Percentiles rank a stretch among this genome's conserved stretches.
phyloP scores from a whole-genome alignment of 495 filamentous ascomycete species.

The Xylaria curta region DNA sequence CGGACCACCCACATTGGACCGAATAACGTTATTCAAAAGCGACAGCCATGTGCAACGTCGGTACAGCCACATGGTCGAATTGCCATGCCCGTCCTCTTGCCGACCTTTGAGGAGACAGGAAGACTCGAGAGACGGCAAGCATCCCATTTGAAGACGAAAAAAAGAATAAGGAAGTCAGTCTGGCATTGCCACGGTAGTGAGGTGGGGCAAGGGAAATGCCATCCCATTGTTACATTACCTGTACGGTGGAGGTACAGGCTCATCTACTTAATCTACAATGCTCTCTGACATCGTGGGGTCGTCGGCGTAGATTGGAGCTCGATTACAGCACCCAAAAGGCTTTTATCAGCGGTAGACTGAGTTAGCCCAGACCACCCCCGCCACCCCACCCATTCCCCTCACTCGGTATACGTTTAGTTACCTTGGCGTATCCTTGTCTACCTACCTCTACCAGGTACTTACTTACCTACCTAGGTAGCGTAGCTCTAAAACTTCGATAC shows the following conservation, averaged over 20 bases:
- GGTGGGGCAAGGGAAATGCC: slow-evolving; percentile 7
- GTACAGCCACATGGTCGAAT: slow-evolving; percentile 10
- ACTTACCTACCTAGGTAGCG: too few relatives aligned
- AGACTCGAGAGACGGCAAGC: neutral
- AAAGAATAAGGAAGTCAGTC: slow-evolving; percentile 6
- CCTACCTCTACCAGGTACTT: too few relatives aligned
- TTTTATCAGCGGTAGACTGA: neutral
- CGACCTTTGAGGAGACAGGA: slow-evolving; percentile 6
- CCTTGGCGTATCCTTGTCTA: slow-evolving; percentile 11
- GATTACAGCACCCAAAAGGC: neutral
- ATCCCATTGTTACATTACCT: neutral
- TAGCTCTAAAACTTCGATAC: too few relatives aligned
- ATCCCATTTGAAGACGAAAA: slow-evolving; percentile 12
- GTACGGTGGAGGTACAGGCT: slow-evolving; percentile 7
- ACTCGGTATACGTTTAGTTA: slow-evolving; percentile 13
- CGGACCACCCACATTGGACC: neutral
- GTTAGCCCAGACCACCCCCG: slow-evolving; percentile 10
- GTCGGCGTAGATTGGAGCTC: neutral
- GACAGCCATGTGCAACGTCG: slow-evolving; percentile 9
- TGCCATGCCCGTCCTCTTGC: slow-evolving; percentile 8
- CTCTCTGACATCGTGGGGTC: slow-evolving; percentile 10
- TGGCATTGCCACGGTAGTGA: neutral
- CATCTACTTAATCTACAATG: neutral
- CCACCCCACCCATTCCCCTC: slow-evolving; percentile 27
- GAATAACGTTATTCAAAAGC: neutral